Evolutionary conservation across 1,284 basidiomycete species (phyloP).

Genomic region (Xanthoconium separans): DNA sequence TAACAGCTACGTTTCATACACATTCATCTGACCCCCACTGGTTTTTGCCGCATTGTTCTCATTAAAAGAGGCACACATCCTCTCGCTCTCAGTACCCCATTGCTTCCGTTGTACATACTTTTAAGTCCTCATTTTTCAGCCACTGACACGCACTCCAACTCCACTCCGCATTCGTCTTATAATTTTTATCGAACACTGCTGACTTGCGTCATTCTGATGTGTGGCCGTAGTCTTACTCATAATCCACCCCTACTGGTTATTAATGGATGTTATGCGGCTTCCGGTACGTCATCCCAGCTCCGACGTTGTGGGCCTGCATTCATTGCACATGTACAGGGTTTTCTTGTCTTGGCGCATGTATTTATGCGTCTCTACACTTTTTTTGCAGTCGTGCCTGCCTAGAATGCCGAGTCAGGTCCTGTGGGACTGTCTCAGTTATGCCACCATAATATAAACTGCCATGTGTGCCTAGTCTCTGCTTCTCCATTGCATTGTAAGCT

Average conservation of each 20-base stretch:
- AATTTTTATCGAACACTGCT: not conserved
- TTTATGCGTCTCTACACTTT: not conserved
- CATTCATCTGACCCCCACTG: not conserved
- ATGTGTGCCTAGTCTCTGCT: constrained; percentile 13
- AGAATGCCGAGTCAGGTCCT: not conserved
- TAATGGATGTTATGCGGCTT: constrained; percentile 1
- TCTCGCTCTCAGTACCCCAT: not conserved
- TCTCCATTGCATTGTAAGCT: constrained; percentile 6
- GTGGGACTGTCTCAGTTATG: not conserved
- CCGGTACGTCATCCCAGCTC: constrained; percentile 11
- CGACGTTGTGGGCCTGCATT: not conserved
- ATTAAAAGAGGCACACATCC: not conserved
- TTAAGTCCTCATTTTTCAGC: not conserved
- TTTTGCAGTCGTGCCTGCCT: not conserved
- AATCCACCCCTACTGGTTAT: not conserved
- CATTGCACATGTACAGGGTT: not conserved
- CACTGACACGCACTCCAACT: not conserved
- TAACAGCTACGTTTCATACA: not conserved
- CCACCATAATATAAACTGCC: constrained; percentile 10
- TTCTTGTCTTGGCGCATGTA: not conserved
- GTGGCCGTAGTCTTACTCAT: not conserved
- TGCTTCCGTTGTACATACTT: constrained; percentile 9
- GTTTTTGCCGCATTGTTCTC: not conserved
- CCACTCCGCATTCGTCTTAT: not conserved
- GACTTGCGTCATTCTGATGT: not conserved